Evolutionary conservation across 169 alveolate species (phyloP).

Genomic region (Plasmodium yoelii): DNA sequence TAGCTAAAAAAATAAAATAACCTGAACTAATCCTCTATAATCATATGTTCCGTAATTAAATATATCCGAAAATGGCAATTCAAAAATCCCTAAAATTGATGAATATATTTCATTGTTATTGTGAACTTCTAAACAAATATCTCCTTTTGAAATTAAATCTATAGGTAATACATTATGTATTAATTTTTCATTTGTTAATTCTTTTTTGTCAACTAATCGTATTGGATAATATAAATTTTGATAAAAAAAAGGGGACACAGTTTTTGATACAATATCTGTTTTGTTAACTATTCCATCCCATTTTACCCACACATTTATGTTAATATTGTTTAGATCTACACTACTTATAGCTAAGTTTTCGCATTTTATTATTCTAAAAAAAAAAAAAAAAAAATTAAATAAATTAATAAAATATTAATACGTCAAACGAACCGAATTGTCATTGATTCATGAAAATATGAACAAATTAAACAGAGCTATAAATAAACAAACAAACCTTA

Average conservation of each 20-base stretch:
- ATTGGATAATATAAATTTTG: slow-evolving; percentile 91
- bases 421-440: slow-evolving; percentile 30
- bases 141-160: slow-evolving; percentile 89
- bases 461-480: not conserved
- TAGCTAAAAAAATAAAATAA: slow-evolving; percentile 5
- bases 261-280: slow-evolving; percentile 81
- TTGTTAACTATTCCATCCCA: slow-evolving; percentile 90
- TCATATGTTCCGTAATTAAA: slow-evolving; percentile 82
- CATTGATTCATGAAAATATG: not conserved
- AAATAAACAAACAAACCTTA: slow-evolving; percentile 41
- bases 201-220: slow-evolving; percentile 86
- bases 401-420: slow-evolving; percentile 59
- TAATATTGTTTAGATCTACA: slow-evolving; percentile 87
- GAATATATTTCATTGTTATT: slow-evolving; percentile 87
- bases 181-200: slow-evolving; percentile 82
- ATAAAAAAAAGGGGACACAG: slow-evolving; percentile 87
- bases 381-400: slow-evolving; percentile 46
- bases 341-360: slow-evolving; percentile 88
- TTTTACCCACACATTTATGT: slow-evolving; percentile 88
- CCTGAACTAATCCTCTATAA: slow-evolving; percentile 75
- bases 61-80: slow-evolving; percentile 82
- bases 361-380: slow-evolving; percentile 83
- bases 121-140: slow-evolving; percentile 89
- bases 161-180: slow-evolving; percentile 87
- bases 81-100: slow-evolving; percentile 87